Evolutionary conservation across 2,329 filamentous ascomycete species (phyloP).

Genomic region (Aspergillus sp.): DNA sequence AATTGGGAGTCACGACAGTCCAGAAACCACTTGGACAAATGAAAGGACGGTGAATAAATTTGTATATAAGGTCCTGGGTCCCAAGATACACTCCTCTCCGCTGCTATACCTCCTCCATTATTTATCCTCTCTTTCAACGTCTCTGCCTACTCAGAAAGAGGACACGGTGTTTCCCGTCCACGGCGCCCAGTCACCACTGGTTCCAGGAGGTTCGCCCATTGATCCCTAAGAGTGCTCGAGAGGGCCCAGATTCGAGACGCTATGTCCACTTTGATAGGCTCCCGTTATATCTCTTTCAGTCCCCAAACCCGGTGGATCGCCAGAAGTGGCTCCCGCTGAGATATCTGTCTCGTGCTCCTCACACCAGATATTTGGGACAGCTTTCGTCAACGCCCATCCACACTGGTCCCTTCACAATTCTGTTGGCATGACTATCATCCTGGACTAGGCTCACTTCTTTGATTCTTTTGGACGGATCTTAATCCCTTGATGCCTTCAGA

Average conservation of each 20-base stretch:
- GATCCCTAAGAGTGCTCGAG: constrained; percentile 14
- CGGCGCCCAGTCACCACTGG: constrained; percentile 2
- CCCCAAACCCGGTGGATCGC: constrained; percentile 26
- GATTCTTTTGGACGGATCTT: background rate
- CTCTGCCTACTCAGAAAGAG: constrained; percentile 28
- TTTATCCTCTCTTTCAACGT: constrained; percentile 4
- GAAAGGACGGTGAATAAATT: background rate
- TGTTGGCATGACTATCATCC: background rate
- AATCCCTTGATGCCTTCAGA: background rate
- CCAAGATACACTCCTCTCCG: background rate
- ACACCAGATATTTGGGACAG: constrained; percentile 10
- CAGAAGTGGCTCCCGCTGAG: constrained; percentile 17
- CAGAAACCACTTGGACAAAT: background rate
- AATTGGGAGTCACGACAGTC: constrained; percentile 1
- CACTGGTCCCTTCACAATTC: background rate
- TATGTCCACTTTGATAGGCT: constrained; percentile 24
- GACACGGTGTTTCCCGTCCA: constrained; percentile 36
- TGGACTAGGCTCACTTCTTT: background rate
- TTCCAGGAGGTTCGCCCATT: constrained; percentile 1
- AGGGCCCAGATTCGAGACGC: constrained; percentile 19
- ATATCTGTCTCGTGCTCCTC: constrained; percentile 20
- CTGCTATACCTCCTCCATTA: background rate
- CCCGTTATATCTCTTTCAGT: constrained; percentile 16
- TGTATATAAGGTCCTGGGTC: background rate
- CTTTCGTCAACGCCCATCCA: constrained; percentile 16